Conservation (phyloP, 179 eudicot genomes). For the Silene noctiflora region DNA sequence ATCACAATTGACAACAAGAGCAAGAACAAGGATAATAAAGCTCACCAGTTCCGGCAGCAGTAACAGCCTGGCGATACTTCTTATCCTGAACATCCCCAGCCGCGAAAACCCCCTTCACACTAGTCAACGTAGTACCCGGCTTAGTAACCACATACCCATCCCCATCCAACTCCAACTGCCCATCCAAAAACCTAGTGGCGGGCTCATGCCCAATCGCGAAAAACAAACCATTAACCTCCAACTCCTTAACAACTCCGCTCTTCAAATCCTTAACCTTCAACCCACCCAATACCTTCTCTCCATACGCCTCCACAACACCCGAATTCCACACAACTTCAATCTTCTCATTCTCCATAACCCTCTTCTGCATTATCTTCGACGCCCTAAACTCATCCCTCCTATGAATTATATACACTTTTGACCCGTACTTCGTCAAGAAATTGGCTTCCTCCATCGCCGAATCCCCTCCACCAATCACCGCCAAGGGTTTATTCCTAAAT, state of each 20-base stretch:
- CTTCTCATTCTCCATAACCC: slow-evolving; percentile 65
- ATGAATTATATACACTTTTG: slow-evolving; percentile 82
- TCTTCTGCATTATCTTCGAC: slow-evolving; percentile 87
- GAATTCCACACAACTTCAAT: slow-evolving; percentile 93
- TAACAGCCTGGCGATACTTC: slow-evolving; percentile 93
- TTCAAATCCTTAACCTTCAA: slow-evolving; percentile 74
- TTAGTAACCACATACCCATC: slow-evolving; percentile 81
- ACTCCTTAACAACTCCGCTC: slow-evolving; percentile 66
- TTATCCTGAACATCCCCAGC: slow-evolving; percentile 99
- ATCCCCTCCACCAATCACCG: slow-evolving; percentile 94
- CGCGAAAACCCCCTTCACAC: slow-evolving; percentile 83
- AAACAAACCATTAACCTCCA: slow-evolving; percentile 83
- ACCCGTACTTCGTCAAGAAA: slow-evolving; percentile 76
- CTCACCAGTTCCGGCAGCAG: slow-evolving; percentile 97
- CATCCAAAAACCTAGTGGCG: slow-evolving; percentile 78
- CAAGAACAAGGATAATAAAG: background rate
- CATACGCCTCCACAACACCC: slow-evolving; percentile 54
- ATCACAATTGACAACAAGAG: background rate
- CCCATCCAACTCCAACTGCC: slow-evolving; percentile 70
- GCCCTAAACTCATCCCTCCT: slow-evolving; percentile 79
- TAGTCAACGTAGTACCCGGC: slow-evolving; percentile 73
- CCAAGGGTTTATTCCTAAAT: slow-evolving; percentile 70
- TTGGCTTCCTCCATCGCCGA: slow-evolving; percentile 98
- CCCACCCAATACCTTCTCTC: slow-evolving; percentile 50
- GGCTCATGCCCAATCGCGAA: slow-evolving; percentile 98